A percentile compares a stretch with the other conserved stretches of the same genome.
Conservation (phyloP, 2,329 filamentous ascomycete species). For the Dactylellina leptospora region DNA sequence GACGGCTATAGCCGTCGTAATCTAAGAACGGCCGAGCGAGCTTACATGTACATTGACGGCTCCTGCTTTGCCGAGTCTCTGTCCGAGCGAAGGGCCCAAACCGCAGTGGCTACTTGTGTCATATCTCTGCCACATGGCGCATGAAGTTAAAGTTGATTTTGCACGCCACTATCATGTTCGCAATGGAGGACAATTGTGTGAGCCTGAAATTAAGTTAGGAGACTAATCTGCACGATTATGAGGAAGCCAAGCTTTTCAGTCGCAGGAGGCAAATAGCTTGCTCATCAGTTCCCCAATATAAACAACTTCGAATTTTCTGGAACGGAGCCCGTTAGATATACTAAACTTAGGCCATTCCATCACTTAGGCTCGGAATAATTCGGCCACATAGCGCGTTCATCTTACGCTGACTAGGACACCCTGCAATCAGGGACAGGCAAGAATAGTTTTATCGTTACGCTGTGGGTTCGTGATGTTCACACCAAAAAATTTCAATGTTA, state of each 20-base stretch:
- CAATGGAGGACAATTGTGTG: background rate
- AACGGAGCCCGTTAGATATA: conserved; percentile 26
- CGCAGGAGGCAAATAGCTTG: too few species aligned
- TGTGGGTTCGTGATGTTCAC: background rate
- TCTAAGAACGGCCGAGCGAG: background rate
- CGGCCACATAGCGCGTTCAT: conserved; percentile 30
- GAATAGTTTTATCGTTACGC: background rate
- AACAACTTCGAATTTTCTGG: conserved; percentile 33
- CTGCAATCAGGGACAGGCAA: background rate
- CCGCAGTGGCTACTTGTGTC: conserved; percentile 16
- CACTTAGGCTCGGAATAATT: conserved; percentile 23
- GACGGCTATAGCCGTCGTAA: background rate
- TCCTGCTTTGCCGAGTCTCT: background rate
- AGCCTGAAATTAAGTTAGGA: conserved; percentile 28
- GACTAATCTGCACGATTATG: too few species aligned
- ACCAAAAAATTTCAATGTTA: conserved; percentile 7
- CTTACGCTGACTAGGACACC: conserved; percentile 21
- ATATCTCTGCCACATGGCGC: conserved; percentile 30
- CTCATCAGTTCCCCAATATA: too few species aligned
- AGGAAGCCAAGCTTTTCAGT: too few species aligned
- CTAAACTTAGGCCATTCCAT: conserved; percentile 42
- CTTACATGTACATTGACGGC: too few species aligned
- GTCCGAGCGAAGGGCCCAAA: conserved; percentile 47
- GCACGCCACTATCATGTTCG: conserved; percentile 38
- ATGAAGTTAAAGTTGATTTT: conserved; percentile 10